Percentiles rank a stretch among this genome's conserved stretches.
These are phyloP conservation scores for Physcomitrellopsis africana DNA, from an alignment of 225 moss, liverwort and hornwort genomes.

Conservation along the genomic window DNA sequence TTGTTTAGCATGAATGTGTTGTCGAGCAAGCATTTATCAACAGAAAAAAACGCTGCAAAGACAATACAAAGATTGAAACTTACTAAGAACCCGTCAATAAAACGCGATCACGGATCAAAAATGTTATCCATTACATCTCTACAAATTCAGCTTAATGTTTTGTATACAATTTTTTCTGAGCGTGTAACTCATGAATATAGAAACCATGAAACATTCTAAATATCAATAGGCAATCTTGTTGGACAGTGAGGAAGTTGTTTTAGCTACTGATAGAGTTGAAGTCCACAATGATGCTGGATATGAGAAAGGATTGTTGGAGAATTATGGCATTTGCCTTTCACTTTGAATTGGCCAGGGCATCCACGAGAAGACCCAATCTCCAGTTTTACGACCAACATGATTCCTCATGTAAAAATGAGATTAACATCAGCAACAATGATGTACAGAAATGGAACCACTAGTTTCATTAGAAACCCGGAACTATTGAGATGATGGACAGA, in stretches of 20 bases:
- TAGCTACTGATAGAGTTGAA: slow-evolving; percentile 29
- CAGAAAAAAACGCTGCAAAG: slow-evolving; percentile 54
- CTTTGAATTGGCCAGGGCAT: slow-evolving; percentile 46
- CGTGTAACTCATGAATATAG: too few relatives aligned
- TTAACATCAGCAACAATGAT: not conserved
- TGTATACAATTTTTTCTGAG: too few relatives aligned
- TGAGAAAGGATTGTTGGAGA: slow-evolving; percentile 41
- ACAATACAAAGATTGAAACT: too few relatives aligned
- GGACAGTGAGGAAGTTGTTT: not conserved
- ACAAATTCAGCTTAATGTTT: too few relatives aligned
- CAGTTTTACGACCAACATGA: slow-evolving; percentile 63
- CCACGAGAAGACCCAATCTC: slow-evolving; percentile 50
- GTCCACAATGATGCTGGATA: slow-evolving; percentile 32
- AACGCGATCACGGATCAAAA: too few relatives aligned
- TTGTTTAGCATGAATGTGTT: not conserved
- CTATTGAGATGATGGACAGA: not conserved
- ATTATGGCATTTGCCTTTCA: slow-evolving; percentile 44
- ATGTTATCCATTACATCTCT: too few relatives aligned
- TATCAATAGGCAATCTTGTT: not conserved
- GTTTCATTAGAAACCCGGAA: not conserved
- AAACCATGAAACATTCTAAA: not conserved
- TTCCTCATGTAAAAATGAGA: not conserved
- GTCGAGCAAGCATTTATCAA: slow-evolving; percentile 52
- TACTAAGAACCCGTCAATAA: too few relatives aligned
- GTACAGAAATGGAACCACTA: too few relatives aligned